Conservation (phyloP, 495 filamentous ascomycete species). For the Neurospora sp. region DNA sequence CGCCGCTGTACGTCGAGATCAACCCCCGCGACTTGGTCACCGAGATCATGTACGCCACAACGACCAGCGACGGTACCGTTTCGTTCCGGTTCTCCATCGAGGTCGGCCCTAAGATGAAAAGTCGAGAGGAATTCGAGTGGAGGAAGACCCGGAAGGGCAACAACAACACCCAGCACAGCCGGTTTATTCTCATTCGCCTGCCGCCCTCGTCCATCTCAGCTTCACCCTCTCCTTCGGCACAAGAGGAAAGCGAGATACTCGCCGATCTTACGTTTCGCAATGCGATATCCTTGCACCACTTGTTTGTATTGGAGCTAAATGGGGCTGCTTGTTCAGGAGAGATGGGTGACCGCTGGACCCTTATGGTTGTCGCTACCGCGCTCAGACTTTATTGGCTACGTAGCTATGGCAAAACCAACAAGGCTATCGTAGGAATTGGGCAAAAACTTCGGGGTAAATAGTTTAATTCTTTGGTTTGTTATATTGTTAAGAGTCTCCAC, state of each 20-base stretch:
- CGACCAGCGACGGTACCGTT: not conserved
- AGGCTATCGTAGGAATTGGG: not conserved
- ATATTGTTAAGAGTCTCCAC: not conserved
- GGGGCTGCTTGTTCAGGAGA: conserved; percentile 2
- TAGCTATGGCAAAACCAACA: conserved; percentile 4
- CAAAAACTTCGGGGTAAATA: conserved; percentile 1
- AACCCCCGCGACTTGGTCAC: conserved; percentile 1
- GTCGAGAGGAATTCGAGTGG: conserved; percentile 10
- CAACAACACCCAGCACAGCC: not conserved
- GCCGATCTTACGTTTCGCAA: conserved; percentile 3
- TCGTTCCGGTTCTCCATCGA: conserved; percentile 4
- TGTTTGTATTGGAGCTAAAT: conserved; percentile 7
- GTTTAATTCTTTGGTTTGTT: not conserved
- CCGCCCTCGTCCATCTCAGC: not conserved
- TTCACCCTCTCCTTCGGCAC: not conserved
- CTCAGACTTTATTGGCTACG: conserved; percentile 4
- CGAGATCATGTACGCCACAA: conserved; percentile 1
- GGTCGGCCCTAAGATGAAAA: not conserved
- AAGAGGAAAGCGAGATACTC: not conserved
- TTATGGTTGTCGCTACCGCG: conserved; percentile 8
- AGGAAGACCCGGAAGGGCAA: not conserved
- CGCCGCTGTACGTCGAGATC: not conserved
- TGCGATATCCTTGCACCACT: not conserved
- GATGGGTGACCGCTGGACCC: conserved; percentile 9
- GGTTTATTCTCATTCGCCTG: not conserved